phyloP scores from a whole-genome alignment of 768 basidiomycete genomes.

The Phanerochaete carnosa region DNA sequence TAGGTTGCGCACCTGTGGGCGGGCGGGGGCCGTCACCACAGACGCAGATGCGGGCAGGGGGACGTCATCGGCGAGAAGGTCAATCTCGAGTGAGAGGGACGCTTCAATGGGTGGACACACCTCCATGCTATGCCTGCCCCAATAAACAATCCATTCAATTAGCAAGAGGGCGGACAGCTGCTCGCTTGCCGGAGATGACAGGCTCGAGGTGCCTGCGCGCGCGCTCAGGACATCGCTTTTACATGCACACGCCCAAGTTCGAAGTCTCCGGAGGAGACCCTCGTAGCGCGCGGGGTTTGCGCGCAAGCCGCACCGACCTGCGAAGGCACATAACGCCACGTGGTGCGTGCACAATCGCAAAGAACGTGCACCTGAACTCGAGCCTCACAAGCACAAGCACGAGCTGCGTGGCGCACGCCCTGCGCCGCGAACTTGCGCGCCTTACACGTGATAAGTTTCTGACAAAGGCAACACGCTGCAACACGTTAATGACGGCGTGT shows the following conservation, averaged over 20 bases:
- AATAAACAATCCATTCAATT: not conserved
- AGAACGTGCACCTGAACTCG: constrained; percentile 83
- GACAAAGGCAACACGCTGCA: not conserved
- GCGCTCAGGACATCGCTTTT: constrained; percentile 61
- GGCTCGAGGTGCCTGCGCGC: constrained; percentile 71
- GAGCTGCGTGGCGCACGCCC: too few species aligned
- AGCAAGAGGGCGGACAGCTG: constrained; percentile 42
- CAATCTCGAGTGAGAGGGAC: not conserved
- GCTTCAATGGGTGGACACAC: constrained; percentile 32
- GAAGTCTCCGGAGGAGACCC: constrained; percentile 53
- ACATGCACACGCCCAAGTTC: constrained; percentile 84
- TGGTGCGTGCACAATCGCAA: constrained; percentile 74
- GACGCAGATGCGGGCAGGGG: constrained; percentile 29
- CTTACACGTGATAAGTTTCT: constrained; percentile 89
- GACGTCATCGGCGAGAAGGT: constrained; percentile 41
- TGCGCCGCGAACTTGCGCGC: constrained; percentile 82
- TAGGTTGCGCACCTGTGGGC: not conserved
- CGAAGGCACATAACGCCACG: constrained; percentile 48
- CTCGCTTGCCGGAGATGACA: constrained; percentile 74
- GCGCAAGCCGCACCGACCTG: constrained; percentile 54
- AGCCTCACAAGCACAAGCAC: constrained; percentile 76
- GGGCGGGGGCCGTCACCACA: too few species aligned
- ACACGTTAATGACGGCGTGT: too few species aligned
- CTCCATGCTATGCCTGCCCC: constrained; percentile 81
- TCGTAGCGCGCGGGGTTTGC: constrained; percentile 36